phyloP scores from a whole-genome alignment of 108 stramenopile species.

The Nitzschia inconspicua region DNA sequence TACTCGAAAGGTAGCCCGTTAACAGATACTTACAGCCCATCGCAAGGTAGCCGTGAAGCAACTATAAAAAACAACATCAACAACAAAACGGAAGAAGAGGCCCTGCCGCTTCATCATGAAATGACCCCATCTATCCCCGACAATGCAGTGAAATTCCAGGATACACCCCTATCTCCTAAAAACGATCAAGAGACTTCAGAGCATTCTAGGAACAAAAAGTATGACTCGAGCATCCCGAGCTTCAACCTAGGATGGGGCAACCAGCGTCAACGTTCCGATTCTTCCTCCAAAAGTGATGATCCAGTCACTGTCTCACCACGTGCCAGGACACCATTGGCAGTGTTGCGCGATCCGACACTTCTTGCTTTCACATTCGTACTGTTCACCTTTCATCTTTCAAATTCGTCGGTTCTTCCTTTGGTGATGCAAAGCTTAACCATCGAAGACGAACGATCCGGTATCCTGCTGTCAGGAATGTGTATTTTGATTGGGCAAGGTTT shows the following conservation, averaged over 20 bases:
- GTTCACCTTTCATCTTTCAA: slow-evolving; percentile 68
- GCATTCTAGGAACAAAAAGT: too few species aligned
- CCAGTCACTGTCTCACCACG: background rate
- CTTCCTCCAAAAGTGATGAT: background rate
- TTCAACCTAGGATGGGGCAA: slow-evolving; percentile 50
- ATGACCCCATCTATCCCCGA: too few species aligned
- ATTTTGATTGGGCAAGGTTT: slow-evolving; percentile 67
- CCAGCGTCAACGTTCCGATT: background rate
- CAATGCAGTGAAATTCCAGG: background rate
- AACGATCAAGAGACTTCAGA: too few species aligned
- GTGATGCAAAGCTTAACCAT: slow-evolving; percentile 72
- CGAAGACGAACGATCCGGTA: slow-evolving; percentile 43
- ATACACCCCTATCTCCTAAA: too few species aligned
- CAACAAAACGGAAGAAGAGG: too few species aligned
- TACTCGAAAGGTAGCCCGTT: too few species aligned
- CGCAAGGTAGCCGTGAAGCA: too few species aligned
- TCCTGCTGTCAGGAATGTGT: slow-evolving; percentile 65
- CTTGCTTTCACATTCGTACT: slow-evolving; percentile 51
- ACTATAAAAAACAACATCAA: too few species aligned
- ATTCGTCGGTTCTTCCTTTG: slow-evolving; percentile 64
- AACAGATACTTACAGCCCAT: too few species aligned
- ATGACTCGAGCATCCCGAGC: slow-evolving; percentile 30
- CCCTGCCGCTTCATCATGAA: too few species aligned
- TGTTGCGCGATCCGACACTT: slow-evolving; percentile 57
- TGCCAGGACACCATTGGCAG: slow-evolving; percentile 49